phyloP scores from a whole-genome alignment of 1,284 basidiomycete species.

The Boletus austroedulis region DNA sequence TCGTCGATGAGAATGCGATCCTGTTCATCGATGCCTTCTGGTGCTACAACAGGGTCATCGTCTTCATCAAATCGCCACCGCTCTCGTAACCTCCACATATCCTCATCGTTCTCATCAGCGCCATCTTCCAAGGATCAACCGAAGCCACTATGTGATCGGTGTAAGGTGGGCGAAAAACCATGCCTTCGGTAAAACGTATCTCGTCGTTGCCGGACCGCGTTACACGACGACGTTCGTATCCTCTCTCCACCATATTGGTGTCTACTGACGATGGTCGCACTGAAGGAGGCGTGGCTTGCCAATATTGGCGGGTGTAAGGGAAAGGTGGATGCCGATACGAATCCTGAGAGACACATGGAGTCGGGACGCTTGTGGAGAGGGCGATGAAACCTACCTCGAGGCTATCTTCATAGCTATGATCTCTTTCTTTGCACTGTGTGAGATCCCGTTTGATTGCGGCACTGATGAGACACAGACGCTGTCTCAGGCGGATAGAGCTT shows the following conservation, averaged over 20 bases:
- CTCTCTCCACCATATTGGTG: conserved; percentile 35
- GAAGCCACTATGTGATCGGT: conserved; percentile 12
- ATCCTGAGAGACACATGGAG: conserved; percentile 41
- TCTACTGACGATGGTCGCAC: conserved; percentile 36
- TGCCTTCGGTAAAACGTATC: conserved; percentile 34
- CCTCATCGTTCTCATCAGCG: conserved; percentile 41
- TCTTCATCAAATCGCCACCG: conserved; percentile 72
- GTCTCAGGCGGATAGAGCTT: conserved; percentile 60
- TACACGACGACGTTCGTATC: conserved; percentile 54
- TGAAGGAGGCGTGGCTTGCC: conserved; percentile 55
- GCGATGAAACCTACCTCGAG: conserved; percentile 57
- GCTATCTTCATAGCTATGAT: conserved; percentile 83
- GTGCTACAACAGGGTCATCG: conserved; percentile 53
- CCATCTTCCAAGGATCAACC: conserved; percentile 26
- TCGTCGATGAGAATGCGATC: conserved; percentile 70
- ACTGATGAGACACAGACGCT: conserved; percentile 61
- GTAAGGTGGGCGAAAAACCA: conserved; percentile 24
- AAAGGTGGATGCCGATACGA: conserved; percentile 55
- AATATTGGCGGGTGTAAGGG: conserved; percentile 53
- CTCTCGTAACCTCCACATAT: conserved; percentile 49
- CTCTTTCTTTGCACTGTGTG: conserved; percentile 65
- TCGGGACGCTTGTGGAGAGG: background rate
- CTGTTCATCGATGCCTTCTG: conserved; percentile 65
- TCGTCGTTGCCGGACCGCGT: conserved; percentile 82
- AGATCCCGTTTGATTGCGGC: conserved; percentile 69